A percentile compares a stretch with the other conserved stretches of the same genome.
Evolutionary conservation across 768 basidiomycete species (phyloP).

Genomic region (Cyclocybe cylindracea): DNA sequence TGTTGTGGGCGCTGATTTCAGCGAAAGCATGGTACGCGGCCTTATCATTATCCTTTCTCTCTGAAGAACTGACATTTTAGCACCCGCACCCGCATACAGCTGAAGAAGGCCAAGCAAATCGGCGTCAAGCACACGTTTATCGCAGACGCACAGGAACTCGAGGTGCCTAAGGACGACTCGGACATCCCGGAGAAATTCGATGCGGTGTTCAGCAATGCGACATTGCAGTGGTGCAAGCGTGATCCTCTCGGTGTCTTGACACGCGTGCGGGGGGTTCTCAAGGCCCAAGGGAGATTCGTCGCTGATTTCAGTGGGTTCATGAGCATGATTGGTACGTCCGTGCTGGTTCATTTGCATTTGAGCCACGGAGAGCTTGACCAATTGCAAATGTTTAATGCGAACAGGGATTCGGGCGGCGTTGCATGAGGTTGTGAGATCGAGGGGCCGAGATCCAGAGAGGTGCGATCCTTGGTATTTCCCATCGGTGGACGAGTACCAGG

Average conservation of each 20-base stretch:
- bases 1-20: slow-evolving; percentile 72
- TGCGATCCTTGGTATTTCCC: slow-evolving; percentile 90
- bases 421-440: slow-evolving; percentile 48
- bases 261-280: slow-evolving; percentile 61
- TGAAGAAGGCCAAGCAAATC: slow-evolving; percentile 49
- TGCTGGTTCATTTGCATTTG: background rate
- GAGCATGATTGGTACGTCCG: slow-evolving; percentile 62
- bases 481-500: slow-evolving; percentile 62
- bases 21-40: slow-evolving; percentile 66
- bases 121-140: slow-evolving; percentile 49
- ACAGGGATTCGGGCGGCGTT: slow-evolving; percentile 64
- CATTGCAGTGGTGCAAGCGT: slow-evolving; percentile 84
- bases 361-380: background rate
- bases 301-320: slow-evolving; percentile 79
- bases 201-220: slow-evolving; percentile 79
- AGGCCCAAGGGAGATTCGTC: slow-evolving; percentile 69
- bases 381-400: background rate
- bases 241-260: slow-evolving; percentile 67
- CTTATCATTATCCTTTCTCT: background rate
- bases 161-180: slow-evolving; percentile 33
- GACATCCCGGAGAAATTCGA: slow-evolving; percentile 51
- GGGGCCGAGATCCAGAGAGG: slow-evolving; percentile 56
- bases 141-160: slow-evolving; percentile 54
- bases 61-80: background rate
- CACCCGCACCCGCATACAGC: slow-evolving; percentile 32